phyloP scores from a whole-genome alignment of 2,329 filamentous ascomycete species.

The Paradendryphiella salina region DNA sequence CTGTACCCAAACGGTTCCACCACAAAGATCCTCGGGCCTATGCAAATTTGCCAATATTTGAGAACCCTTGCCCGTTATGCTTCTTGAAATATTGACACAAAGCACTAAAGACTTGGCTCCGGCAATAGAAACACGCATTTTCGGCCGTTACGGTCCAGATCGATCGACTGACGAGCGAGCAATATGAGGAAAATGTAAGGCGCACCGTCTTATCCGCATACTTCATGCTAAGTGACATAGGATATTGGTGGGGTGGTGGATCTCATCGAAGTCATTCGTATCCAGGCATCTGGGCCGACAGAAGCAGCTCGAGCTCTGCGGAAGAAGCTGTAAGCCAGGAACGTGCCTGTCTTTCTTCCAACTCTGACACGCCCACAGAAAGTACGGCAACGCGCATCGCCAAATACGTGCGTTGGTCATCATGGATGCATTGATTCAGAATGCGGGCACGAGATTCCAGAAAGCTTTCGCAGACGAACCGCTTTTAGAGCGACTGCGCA shows the following conservation, averaged over 20 bases:
- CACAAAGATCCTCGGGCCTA: slow-evolving; percentile 32
- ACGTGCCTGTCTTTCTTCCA: neutral
- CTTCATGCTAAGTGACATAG: slow-evolving; percentile 13
- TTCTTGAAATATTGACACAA: slow-evolving; percentile 30
- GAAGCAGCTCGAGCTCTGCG: slow-evolving; percentile 90
- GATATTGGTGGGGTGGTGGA: slow-evolving; percentile 88
- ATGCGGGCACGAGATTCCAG: slow-evolving; percentile 86
- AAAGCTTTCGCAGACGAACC: slow-evolving; percentile 87
- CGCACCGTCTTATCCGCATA: too few species aligned
- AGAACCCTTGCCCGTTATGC: slow-evolving; percentile 37
- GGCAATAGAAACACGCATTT: slow-evolving; percentile 68
- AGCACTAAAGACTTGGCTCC: slow-evolving; percentile 32
- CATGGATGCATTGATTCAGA: slow-evolving; percentile 91
- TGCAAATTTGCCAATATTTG: slow-evolving; percentile 31
- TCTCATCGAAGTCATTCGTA: slow-evolving; percentile 88
- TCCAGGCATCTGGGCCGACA: slow-evolving; percentile 81
- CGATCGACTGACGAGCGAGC: slow-evolving; percentile 85
- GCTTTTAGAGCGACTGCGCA: slow-evolving; percentile 83
- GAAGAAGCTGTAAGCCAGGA: slow-evolving; percentile 78
- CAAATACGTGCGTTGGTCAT: slow-evolving; percentile 87
- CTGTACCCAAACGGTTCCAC: slow-evolving; percentile 25
- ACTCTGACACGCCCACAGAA: slow-evolving; percentile 54
- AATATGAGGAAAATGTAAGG: slow-evolving; percentile 74
- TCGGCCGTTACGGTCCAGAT: slow-evolving; percentile 91
- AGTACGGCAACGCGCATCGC: slow-evolving; percentile 93